Conservation (phyloP, 1,284 basidiomycete species). For the Exobasidium cylindrosporum region DNA sequence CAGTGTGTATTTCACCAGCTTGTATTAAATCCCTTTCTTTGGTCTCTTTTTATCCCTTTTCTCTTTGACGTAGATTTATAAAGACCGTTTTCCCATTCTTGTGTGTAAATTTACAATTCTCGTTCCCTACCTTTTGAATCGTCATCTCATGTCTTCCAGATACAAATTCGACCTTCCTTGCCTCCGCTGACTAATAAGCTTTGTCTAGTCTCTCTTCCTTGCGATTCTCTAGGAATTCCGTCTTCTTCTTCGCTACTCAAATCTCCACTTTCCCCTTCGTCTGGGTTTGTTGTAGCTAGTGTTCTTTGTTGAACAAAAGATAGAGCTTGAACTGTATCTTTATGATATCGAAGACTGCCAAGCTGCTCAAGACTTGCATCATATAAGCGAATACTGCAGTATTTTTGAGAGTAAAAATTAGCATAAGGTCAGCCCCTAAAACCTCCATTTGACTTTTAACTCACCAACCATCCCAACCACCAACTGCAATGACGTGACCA, state of each 20-base stretch:
- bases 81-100: too few species aligned
- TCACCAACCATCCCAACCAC: conserved; percentile 10
- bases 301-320: neutral
- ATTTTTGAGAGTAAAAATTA: too few species aligned
- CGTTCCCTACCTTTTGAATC: conserved; percentile 1
- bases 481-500: conserved; percentile 3
- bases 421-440: too few species aligned
- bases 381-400: conserved; percentile 4
- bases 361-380: neutral
- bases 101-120: too few species aligned
- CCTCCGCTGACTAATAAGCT: conserved; percentile 6
- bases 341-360: conserved; percentile 8
- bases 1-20: too few species aligned
- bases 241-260: neutral
- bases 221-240: neutral
- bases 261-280: neutral
- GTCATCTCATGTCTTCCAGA: conserved; percentile 6
- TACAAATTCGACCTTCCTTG: conserved; percentile 10
- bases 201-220: neutral
- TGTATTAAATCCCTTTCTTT: too few species aligned
- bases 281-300: neutral
- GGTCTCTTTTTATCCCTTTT: neutral
- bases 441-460: too few species aligned
- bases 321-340: conserved; percentile 10
- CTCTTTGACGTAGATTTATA: neutral